These are phyloP conservation scores for Leccinum ochraceum DNA, from an alignment of 768 basidiomycete genomes.

Conservation along the genomic window DNA sequence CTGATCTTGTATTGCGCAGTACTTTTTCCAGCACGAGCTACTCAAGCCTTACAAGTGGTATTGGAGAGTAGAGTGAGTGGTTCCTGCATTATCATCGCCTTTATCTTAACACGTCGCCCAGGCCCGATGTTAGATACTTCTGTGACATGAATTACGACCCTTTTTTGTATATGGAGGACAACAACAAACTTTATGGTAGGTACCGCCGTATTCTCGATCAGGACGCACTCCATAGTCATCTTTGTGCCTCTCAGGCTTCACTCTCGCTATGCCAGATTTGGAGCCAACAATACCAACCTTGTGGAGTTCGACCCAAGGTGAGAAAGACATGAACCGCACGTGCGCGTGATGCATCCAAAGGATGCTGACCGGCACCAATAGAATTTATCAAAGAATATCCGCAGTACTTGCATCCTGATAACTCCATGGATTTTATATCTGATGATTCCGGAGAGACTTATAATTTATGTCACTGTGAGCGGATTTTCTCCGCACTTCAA, in stretches of 20 bases:
- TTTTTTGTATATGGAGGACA: conserved; percentile 56
- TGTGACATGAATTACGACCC: conserved; percentile 55
- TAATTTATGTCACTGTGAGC: conserved; percentile 65
- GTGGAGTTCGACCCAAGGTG: conserved; percentile 60
- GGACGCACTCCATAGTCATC: background rate
- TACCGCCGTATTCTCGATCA: background rate
- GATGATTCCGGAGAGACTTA: conserved; percentile 65
- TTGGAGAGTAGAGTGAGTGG: conserved; percentile 58
- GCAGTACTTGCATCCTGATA: conserved; percentile 53
- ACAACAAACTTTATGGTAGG: conserved; percentile 52
- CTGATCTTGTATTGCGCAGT: conserved; percentile 33
- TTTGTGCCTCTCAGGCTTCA: conserved; percentile 45
- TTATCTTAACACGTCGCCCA: conserved; percentile 13
- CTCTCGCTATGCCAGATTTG: conserved; percentile 65
- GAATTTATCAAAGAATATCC: conserved; percentile 58
- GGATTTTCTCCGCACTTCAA: background rate
- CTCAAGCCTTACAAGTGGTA: conserved; percentile 58
- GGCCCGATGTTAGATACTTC: conserved; percentile 53
- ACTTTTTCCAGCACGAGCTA: conserved; percentile 57
- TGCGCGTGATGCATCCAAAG: conserved; percentile 31
- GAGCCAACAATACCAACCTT: conserved; percentile 62
- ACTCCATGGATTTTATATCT: conserved; percentile 64
- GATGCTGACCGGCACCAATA: conserved; percentile 41
- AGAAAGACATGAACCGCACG: conserved; percentile 25
- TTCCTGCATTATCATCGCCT: background rate